Base-by-base conservation (phyloP, 768 basidiomycete genomes). In the Panaeolus papilionaceus region DNA sequence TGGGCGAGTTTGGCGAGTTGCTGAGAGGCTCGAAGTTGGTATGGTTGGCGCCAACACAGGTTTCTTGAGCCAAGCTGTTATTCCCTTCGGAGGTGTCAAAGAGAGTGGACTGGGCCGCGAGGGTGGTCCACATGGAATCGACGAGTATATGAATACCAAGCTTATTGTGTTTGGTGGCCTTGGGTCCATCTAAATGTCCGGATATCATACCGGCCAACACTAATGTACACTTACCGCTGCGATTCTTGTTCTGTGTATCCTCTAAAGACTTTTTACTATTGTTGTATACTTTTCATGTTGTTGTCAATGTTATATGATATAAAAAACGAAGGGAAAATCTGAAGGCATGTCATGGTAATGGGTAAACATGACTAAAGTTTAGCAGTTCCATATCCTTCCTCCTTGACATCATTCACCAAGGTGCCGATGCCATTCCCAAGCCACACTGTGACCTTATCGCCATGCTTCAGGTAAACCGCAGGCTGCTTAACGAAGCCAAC, bases 11-110 rank as follows among this genome's bases (percentile, higher is more conserved):
- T 98, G 94, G 93, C 87, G 97, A 47, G 96, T 99, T 18, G 95
- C 96, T 16, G 98, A 98, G 82, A 91, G 85, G 71, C 82, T 99
- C 37, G 95, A 99, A 79, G 95, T 96, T 6, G 97, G 96, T 4
- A 98, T 88, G 86, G 94, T 96, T 26, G 94, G 93, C 38, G 83
- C 86, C 61, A 96, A 96, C 78, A 93, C 93, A 0, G 92, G 92
- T 3, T 63, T 90, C 66, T 87, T 97, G 74, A 92, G 90, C 66
- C 89, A 91, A 76, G 91, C 91, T 33, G 83, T 82, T 14, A 90
- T 95, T 81, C 94, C 95, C 20, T 96, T 97, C 72, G 95, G 96
- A 26, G 95, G 95, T 8, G 81, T 96, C 61, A 95, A 96, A 80
- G 93, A 98, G 83, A 94, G 93, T 73, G 96, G 95, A 12, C 47